Conservation (phyloP, 2,329 filamentous ascomycete genomes). For the Aspergillus ustus region DNA sequence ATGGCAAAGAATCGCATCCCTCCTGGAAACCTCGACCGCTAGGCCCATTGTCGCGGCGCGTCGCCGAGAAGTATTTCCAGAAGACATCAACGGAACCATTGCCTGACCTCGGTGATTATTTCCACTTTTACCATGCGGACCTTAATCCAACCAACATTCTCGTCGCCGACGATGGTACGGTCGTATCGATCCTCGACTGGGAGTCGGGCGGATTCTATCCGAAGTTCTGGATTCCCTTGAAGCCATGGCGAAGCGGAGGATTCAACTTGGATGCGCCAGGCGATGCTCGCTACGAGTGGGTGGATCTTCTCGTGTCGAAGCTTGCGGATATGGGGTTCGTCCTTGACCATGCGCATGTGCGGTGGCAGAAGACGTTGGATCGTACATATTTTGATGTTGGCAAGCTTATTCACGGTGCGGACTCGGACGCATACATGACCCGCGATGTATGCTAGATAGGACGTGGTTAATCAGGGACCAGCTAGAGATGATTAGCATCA, state of each 20-base stretch:
- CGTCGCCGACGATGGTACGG: slow-evolving; percentile 6
- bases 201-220: slow-evolving; percentile 17
- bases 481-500: too few relatives aligned
- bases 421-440: too few relatives aligned
- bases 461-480: too few relatives aligned
- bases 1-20: not conserved
- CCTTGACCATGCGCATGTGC: not conserved
- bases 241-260: slow-evolving; percentile 7
- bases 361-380: not conserved
- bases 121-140: slow-evolving; percentile 13
- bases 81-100: not conserved
- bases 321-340: not conserved
- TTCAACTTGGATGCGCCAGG: not conserved
- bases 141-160: slow-evolving; percentile 18
- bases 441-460: too few relatives aligned
- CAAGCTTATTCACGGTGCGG: too few relatives aligned
- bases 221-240: slow-evolving; percentile 17
- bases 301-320: not conserved
- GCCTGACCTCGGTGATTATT: not conserved
- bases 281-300: not conserved
- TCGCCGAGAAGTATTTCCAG: slow-evolving; percentile 1
- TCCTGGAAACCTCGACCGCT: slow-evolving; percentile 4
- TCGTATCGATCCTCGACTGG: slow-evolving; percentile 18
- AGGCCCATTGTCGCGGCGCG: not conserved
- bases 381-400: not conserved